Base-by-base conservation (phyloP, 176 grass and related monocot genomes). In the Avena eriantha region DNA sequence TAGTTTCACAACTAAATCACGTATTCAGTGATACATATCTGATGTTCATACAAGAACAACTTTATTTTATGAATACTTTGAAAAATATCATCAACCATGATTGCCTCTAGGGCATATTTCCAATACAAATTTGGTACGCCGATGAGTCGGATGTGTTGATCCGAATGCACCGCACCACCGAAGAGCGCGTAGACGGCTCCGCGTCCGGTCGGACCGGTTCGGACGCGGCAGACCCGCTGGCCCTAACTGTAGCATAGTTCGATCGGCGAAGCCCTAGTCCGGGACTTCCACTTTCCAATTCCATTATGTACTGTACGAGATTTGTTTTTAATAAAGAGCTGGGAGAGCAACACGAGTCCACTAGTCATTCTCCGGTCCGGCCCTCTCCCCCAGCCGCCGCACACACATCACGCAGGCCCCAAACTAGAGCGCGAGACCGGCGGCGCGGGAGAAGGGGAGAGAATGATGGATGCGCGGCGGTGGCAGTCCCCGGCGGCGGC, bases 401-500 rank as follows among this genome's bases (percentile, higher is more conserved):
- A 18, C 35, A 10, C 23, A 54, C 11, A 13, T 2, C 69, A 21
- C 49, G 53, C 21, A 33, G 16, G 16, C 11, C 49, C 36, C 16
- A 81, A 58, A 39, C 5, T 29, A 39, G 53, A 65, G 68, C 76
- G 22, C 21, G 48, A 21, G 63, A 21, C 58, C 66, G 68, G 74
- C 81, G 47, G 56, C 78, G 78, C 45, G 35, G 56, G 56, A 17
- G 67, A 39, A 59, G 57, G 13, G 29, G 47, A 66, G 61, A 65
- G 73, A 78, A 72, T 21, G 72, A 80, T 89, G 87, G 80, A 83
- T 0, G 51, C 29, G 57, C 19, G 80, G 69, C 49, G 84, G 5
- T 86, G 87, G 87, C 64, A 83, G 49, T 89, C 80, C 8, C 58
- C 87, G 57, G 87, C 83, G 22, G 86, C 18, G 0, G 82, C 65